Evolutionary conservation across 768 basidiomycete genomes (phyloP), one percentile per base, ranked within the genome.

Genomic region (Hortiboletus flavorubellus): DNA sequence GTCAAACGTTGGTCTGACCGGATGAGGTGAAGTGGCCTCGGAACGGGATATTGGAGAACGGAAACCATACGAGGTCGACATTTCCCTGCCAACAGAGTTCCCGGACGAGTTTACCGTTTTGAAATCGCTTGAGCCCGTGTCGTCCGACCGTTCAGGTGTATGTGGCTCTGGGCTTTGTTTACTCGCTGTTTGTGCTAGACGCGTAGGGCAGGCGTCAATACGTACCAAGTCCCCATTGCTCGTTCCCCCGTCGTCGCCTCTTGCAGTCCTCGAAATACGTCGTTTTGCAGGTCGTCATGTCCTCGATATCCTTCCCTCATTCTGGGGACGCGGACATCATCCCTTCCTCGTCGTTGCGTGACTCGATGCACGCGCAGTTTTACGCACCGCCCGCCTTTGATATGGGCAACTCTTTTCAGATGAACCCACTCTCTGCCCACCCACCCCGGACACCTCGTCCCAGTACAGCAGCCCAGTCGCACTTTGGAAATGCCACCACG

Each of bases 381-480:
- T 87, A 85, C 63, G 1, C 59, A 26, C 74, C 83, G 9, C 72
- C 84, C 11, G 69, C 76, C 30, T 89, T 84, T 62, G 86, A 88
- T 59, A 68, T 78, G 53, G 76, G 71, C 48, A 77, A 76, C 18
- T 80, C 85, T 33, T 91, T 92, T 63, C 87, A 88, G 59, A 88
- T 91, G 81, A 91, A 91, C 64, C 89, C 89, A 9, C 80, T 85
- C 48, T 89, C 89, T 14, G 76, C 81, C 5, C 89, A 90, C 66
- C 89, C 90, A 2, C 90, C 89, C 18, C 80, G 90, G 29, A 89
- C 88, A 40, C 88, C 88, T 3, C 79, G 83, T 58, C 53, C 61
- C 12, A 70, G 70, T n/a, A 65, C 64, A 8, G 39, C 46, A 21
- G 15, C 59, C 16, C 64, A 66, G 46, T 52, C 68, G 30, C 68